Base-by-base conservation (phyloP, 1,284 basidiomycete species). In the Tetrapyrgos nigripes region DNA sequence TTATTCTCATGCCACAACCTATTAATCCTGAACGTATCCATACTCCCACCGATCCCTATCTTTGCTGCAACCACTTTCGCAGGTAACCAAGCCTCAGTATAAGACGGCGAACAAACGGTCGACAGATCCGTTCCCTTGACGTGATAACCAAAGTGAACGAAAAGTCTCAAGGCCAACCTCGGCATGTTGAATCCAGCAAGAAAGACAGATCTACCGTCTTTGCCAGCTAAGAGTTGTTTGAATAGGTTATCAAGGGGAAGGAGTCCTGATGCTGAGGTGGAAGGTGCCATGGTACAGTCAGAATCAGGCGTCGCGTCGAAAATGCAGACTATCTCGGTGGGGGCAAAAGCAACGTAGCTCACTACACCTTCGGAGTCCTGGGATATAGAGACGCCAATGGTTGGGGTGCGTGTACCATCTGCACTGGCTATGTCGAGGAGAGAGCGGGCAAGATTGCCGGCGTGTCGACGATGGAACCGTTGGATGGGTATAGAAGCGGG, bases 171-270 rank as follows among this genome's bases (percentile, higher is more conserved):
- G 0, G 68, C 73, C 1, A 71, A 59, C 19, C 63, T 64, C 3
- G 71, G 69, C 70, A 77, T 69, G 9, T 66, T 65, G 47, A 77
- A 77, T 2, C 72, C 74, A 10, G 71, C 71, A 1, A 78, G 60
- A 14, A 58, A 55, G 40, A 45, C 29, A 8, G 47, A 50, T 11
- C 31, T 50, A 29, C 47, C 49, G 44, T 21, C 35, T 14, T 43
- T 26, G 5, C 14, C 37, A 40, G 37, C 37, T 17, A 40, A n/a
- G 37, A 40, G 37, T 17, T n/a, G 37, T n/a, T 40, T 40, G 17
- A 40, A 40, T 5, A n/a, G 5, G 17, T 40, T 40, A 9, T 40
- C 37, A 17, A 40, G 19, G 4, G 37, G 17, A n/a, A 37, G 44
- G 27, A 10, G 8, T n/a, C 2, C n/a, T 29, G 27, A 55, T 28